A percentile compares a stretch with the other conserved stretches of the same genome.
phyloP scores from a whole-genome alignment of 164 flowering plant species.

The Cinnamomum micranthum region DNA sequence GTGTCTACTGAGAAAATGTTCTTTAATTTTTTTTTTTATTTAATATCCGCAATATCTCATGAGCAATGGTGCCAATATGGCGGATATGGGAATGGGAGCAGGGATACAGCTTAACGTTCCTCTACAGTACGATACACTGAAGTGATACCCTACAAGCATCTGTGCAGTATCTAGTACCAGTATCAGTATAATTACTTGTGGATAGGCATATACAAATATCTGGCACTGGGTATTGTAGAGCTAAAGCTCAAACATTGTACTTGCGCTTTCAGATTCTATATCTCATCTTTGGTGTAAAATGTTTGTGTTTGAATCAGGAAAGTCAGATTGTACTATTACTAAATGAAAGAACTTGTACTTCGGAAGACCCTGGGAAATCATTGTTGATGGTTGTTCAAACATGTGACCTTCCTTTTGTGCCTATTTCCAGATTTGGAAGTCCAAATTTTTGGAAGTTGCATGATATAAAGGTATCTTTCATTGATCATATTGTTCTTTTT shows the following conservation, averaged over 20 bases:
- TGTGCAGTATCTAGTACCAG: too few species aligned
- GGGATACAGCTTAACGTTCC: too few species aligned
- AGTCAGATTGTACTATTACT: constrained; percentile 68
- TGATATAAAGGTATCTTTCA: constrained; percentile 55
- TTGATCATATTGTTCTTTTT: too few species aligned
- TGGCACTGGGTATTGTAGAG: too few species aligned
- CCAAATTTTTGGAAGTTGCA: constrained; percentile 51
- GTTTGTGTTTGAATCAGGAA: constrained; percentile 49
- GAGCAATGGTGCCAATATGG: too few species aligned
- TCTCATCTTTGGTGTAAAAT: background rate
- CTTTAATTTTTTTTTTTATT: background rate
- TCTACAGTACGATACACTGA: too few species aligned
- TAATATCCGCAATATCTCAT: background rate
- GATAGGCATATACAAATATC: too few species aligned
- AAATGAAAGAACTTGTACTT: constrained; percentile 41
- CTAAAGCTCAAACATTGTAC: background rate
- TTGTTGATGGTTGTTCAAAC: constrained; percentile 65
- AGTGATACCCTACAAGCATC: too few species aligned
- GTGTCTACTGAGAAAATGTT: background rate
- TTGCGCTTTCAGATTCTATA: background rate
- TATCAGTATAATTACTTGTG: too few species aligned
- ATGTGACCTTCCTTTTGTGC: constrained; percentile 64
- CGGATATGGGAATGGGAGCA: too few species aligned
- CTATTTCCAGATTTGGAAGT: constrained; percentile 39
- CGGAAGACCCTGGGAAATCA: constrained; percentile 67